These are phyloP conservation scores for Aspergillus puulaauensis DNA, from an alignment of 2,329 filamentous ascomycete genomes.

Conservation along the genomic window DNA sequence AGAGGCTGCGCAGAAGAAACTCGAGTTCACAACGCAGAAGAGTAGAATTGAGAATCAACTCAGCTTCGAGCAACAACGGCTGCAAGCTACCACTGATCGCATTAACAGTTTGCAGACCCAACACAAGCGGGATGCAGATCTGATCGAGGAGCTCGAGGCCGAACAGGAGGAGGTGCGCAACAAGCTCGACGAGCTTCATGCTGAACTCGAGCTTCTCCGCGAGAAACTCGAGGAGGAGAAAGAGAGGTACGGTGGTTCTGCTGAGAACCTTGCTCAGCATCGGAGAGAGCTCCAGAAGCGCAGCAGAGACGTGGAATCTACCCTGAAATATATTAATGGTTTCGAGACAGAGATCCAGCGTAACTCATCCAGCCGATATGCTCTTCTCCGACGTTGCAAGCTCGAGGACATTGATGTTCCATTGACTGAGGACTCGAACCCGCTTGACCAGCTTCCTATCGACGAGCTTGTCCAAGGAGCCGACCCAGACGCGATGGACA, in stretches of 20 bases:
- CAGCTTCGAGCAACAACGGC: constrained; percentile 66
- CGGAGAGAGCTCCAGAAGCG: constrained; percentile 79
- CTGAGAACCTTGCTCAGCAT: constrained; percentile 73
- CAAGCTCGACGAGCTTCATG: constrained; percentile 69
- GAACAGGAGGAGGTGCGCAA: constrained; percentile 75
- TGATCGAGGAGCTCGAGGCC: constrained; percentile 68
- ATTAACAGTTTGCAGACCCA: constrained; percentile 67
- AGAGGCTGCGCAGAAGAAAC: constrained; percentile 81
- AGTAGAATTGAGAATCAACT: constrained; percentile 62
- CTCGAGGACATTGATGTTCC: constrained; percentile 91
- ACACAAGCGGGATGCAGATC: constrained; percentile 64
- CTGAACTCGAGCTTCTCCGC: constrained; percentile 73
- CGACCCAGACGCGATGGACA: constrained; percentile 87
- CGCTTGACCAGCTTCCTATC: constrained; percentile 79
- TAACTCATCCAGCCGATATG: constrained; percentile 80
- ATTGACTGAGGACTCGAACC: constrained; percentile 66
- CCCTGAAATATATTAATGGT: constrained; percentile 70
- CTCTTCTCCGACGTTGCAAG: constrained; percentile 81
- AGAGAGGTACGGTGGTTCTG: constrained; percentile 66
- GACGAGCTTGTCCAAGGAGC: constrained; percentile 72
- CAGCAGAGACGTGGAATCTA: constrained; percentile 76
- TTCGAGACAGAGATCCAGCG: constrained; percentile 86
- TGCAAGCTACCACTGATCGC: constrained; percentile 69
- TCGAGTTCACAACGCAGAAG: constrained; percentile 79
- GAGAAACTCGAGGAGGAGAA: constrained; percentile 70